Conservation (phyloP, 1,139 yeast genomes). For the Suzukiozyma palmioleophila region DNA sequence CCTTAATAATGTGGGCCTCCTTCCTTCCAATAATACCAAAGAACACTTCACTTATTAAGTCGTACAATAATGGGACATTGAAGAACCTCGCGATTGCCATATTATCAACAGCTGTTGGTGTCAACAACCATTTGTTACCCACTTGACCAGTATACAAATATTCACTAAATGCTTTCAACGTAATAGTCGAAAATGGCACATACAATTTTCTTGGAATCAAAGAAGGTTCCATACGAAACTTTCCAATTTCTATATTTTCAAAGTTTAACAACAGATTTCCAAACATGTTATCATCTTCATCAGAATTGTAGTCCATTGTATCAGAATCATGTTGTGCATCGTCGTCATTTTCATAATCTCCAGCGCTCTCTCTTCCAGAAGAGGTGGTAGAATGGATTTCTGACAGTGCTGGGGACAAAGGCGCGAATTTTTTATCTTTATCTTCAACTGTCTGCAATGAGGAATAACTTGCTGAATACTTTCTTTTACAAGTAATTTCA, state of each 20-base stretch:
- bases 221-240: slow-evolving; percentile 49
- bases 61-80: slow-evolving; percentile 64
- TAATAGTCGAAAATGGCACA: slow-evolving; percentile 58
- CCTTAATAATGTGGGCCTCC: slow-evolving; percentile 48
- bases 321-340: slow-evolving; percentile 7
- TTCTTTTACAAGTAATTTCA: background rate
- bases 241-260: slow-evolving; percentile 31
- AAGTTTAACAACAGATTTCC: slow-evolving; percentile 33
- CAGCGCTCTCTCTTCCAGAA: slow-evolving; percentile 4
- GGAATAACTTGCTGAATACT: slow-evolving; percentile 1
- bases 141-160: slow-evolving; percentile 76
- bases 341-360: background rate
- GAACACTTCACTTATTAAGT: slow-evolving; percentile 61
- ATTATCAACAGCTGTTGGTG: slow-evolving; percentile 64
- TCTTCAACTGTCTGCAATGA: background rate
- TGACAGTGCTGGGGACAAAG: slow-evolving; percentile 1
- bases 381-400: slow-evolving; percentile 1
- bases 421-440: background rate
- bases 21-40: slow-evolving; percentile 66
- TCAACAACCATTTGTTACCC: slow-evolving; percentile 64
- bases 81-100: slow-evolving; percentile 59
- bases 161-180: slow-evolving; percentile 65
- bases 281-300: slow-evolving; percentile 12
- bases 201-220: slow-evolving; percentile 64
- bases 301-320: slow-evolving; percentile 4